A percentile compares a stretch with the other conserved stretches of the same genome.
Conservation (phyloP, 768 basidiomycete species). For the Vararia minispora region DNA sequence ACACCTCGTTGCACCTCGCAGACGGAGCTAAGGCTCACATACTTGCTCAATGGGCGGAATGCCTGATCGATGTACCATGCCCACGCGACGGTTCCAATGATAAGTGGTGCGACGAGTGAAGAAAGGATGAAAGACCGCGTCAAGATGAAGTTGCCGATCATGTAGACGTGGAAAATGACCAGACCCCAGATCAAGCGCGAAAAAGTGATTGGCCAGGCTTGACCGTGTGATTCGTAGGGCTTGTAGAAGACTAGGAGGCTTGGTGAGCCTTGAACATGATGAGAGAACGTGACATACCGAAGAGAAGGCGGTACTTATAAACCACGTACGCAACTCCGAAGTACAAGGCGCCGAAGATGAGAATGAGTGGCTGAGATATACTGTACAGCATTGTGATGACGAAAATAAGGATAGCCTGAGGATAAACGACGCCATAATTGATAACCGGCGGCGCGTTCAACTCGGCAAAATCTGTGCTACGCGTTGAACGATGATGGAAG, state of each 20-base stretch:
- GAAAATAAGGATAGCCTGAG: slow-evolving; percentile 93
- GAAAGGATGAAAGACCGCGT: slow-evolving; percentile 49
- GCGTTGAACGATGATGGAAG: neutral
- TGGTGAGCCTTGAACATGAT: neutral
- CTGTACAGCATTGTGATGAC: slow-evolving; percentile 93
- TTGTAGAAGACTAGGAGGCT: slow-evolving; percentile 83
- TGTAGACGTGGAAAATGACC: slow-evolving; percentile 88
- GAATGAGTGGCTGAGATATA: slow-evolving; percentile 89
- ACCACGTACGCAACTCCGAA: slow-evolving; percentile 95
- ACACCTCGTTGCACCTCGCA: slow-evolving; percentile 87
- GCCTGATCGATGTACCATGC: slow-evolving; percentile 63
- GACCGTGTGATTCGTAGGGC: slow-evolving; percentile 93
- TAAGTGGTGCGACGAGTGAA: slow-evolving; percentile 61
- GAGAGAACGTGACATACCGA: slow-evolving; percentile 46
- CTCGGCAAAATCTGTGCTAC: slow-evolving; percentile 74
- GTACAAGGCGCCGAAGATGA: slow-evolving; percentile 91
- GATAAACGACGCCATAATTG: slow-evolving; percentile 95
- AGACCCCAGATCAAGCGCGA: slow-evolving; percentile 87
- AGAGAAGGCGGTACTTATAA: slow-evolving; percentile 96
- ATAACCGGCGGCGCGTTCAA: slow-evolving; percentile 97
- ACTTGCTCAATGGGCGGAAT: slow-evolving; percentile 67
- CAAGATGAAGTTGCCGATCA: slow-evolving; percentile 89
- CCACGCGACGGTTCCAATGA: slow-evolving; percentile 68
- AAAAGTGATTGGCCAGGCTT: slow-evolving; percentile 97
- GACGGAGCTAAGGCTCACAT: slow-evolving; percentile 76